These are phyloP conservation scores for Globisporangium orthogonon DNA, from an alignment of 352 stramenopile species.

Conservation along the genomic window DNA sequence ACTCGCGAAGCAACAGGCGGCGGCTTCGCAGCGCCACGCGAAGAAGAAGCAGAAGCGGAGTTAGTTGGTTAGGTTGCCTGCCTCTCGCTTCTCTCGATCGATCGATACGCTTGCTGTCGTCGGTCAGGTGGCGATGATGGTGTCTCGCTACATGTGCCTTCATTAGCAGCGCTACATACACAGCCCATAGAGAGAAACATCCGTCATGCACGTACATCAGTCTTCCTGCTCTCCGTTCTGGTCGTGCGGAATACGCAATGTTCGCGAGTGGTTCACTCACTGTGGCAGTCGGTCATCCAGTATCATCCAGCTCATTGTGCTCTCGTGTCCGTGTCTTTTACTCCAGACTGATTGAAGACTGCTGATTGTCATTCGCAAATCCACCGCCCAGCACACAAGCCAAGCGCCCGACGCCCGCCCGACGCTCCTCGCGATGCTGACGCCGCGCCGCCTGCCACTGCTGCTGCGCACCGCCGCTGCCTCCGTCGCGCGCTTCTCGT, in stretches of 20 bases:
- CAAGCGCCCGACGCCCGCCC: neutral
- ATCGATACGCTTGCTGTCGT: no score
- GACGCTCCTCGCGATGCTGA: neutral
- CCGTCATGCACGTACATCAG: no score
- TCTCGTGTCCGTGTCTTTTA: neutral
- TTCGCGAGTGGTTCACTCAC: no score
- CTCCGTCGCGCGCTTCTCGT: neutral
- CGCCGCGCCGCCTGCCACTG: neutral
- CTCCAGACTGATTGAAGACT: neutral
- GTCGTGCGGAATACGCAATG: no score
- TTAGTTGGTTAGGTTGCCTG: neutral
- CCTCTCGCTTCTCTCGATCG: neutral
- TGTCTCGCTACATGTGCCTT: neutral
- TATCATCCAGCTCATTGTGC: neutral
- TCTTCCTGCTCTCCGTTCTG: no score
- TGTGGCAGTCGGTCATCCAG: neutral
- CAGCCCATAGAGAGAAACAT: neutral
- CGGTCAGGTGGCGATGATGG: no score
- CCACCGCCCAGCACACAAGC: neutral
- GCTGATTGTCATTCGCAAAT: neutral
- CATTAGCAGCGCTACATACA: neutral
- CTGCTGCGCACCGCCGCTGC: neutral
- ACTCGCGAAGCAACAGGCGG: conserved; percentile 39
- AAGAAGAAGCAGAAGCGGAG: conserved; percentile 44
- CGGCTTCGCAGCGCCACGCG: conserved; percentile 18